Base-by-base conservation (phyloP, 108 stramenopile genomes). In the Discostella pseudostelligera region DNA sequence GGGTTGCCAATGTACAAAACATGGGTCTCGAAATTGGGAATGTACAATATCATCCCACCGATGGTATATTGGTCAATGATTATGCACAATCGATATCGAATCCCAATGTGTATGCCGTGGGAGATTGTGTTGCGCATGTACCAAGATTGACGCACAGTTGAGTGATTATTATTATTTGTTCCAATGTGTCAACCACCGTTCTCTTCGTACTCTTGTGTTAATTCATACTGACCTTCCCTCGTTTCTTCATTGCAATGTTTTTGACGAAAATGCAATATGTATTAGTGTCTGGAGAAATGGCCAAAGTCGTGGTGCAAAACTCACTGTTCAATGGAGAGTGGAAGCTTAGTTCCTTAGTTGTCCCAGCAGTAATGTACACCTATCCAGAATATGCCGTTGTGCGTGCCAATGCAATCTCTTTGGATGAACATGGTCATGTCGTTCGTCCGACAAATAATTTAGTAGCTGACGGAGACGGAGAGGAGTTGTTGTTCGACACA, bases 381-480 rank as follows among this genome's bases (percentile, higher is more conserved):
- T 92, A 96, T 48, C 96, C 97, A 0, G 97, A 98, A 72, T 94
- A 95, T 59, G 97, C 97, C 2, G 87, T 85, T 28, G 88, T 97
- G 3, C 65, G 57, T 8, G 74, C 81, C 58, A 59, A 73, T 9
- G 72, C 83, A 7, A 64, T 94, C 26, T 84, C 80, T 9, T 79
- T 91, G 14, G 92, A 98, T 62, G 69, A 65, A n/a, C 56, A 70
- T 14, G 64, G 69, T 8, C 51, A 56, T 44, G 62, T 78, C 14
- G 60, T 78, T 56, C 51, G 37, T 53, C 68, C 54, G 26, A 56
- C 69, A 2, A 49, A 40, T 3, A 63, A 58, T 35, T 13, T 56
- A 4, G 32, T 26, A 35, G 69, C 56, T 16, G 42, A n/a, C 24
- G 39, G 7, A 8, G 53, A 45, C 44, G 43, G 19, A 0, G 69